A percentile compares a stretch with the other conserved stretches of the same genome.
These are phyloP conservation scores for Friedmanniomyces simplex DNA, from an alignment of 495 filamentous ascomycete species.

Conservation along the genomic window DNA sequence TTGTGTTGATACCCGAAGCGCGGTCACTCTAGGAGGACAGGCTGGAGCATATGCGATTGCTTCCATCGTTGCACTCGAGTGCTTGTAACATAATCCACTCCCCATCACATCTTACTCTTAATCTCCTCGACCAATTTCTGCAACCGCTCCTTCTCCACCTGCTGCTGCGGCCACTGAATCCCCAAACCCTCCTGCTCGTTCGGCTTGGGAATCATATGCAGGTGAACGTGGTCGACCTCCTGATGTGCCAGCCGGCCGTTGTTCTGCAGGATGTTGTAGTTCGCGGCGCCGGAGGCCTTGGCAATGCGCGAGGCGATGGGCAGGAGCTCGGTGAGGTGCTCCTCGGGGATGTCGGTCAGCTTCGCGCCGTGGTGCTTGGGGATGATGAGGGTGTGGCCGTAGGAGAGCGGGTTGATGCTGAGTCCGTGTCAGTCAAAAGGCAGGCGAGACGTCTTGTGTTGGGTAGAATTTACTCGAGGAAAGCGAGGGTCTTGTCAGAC, in stretches of 20 bases:
- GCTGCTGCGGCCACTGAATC: constrained; percentile 69
- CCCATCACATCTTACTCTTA: constrained; percentile 72
- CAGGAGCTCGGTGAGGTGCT: constrained; percentile 65
- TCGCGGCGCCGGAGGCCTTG: constrained; percentile 55
- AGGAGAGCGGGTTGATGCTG: constrained; percentile 21
- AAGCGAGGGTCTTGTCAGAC: constrained; percentile 83
- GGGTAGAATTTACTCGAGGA: constrained; percentile 54
- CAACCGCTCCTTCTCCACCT: constrained; percentile 69
- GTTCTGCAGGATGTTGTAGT: constrained; percentile 96
- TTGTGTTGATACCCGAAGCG: not conserved
- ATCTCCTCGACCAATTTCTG: constrained; percentile 72
- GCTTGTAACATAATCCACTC: not conserved
- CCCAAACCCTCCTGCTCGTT: constrained; percentile 70
- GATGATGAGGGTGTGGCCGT: constrained; percentile 68
- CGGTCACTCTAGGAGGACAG: too few species aligned
- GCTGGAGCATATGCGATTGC: too few species aligned
- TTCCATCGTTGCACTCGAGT: not conserved
- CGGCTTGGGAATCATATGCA: constrained; percentile 95
- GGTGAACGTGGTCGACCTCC: constrained; percentile 80
- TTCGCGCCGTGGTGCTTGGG: constrained; percentile 93
- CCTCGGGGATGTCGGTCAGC: constrained; percentile 87
- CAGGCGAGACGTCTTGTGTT: constrained; percentile 46
- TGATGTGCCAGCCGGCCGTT: constrained; percentile 93
- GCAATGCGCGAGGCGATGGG: constrained; percentile 84
- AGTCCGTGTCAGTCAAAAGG: constrained; percentile 39